phyloP scores from a whole-genome alignment of 2,329 filamentous ascomycete genomes.

The Alternaria sp. region DNA sequence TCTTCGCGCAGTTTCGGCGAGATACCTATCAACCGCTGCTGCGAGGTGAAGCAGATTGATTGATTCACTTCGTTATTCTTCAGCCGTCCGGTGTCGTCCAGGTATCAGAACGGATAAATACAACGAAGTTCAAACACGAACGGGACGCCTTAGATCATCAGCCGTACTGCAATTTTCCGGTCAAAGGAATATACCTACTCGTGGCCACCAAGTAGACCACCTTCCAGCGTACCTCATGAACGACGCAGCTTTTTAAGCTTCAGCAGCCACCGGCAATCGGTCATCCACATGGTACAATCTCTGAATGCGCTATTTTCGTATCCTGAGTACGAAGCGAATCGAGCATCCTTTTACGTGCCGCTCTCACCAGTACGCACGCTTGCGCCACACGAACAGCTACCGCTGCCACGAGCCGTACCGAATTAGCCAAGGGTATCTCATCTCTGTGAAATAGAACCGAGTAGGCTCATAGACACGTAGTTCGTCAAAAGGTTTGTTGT shows the following conservation, averaged over 20 bases:
- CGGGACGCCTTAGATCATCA: neutral
- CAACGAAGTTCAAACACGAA: neutral
- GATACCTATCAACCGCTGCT: neutral
- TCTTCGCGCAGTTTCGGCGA: neutral
- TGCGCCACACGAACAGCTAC: neutral
- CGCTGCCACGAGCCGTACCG: neutral
- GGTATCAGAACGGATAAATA: slow-evolving; percentile 2
- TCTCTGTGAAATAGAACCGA: neutral
- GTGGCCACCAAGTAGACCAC: neutral
- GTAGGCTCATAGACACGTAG: neutral
- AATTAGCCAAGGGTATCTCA: neutral
- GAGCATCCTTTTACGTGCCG: neutral
- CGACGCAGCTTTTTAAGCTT: neutral
- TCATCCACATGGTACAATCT: neutral
- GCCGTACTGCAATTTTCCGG: neutral
- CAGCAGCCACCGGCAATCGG: neutral
- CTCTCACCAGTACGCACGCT: neutral
- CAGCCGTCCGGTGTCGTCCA: neutral
- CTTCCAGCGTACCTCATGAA: neutral
- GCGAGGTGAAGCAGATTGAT: neutral
- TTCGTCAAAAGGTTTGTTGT: neutral
- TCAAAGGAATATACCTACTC: neutral
- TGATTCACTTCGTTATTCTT: neutral
- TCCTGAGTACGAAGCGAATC: neutral
- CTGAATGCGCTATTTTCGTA: neutral